These are phyloP conservation scores for Kwoniella dendrophila DNA, from an alignment of 768 basidiomycete species.

Conservation along the genomic window DNA sequence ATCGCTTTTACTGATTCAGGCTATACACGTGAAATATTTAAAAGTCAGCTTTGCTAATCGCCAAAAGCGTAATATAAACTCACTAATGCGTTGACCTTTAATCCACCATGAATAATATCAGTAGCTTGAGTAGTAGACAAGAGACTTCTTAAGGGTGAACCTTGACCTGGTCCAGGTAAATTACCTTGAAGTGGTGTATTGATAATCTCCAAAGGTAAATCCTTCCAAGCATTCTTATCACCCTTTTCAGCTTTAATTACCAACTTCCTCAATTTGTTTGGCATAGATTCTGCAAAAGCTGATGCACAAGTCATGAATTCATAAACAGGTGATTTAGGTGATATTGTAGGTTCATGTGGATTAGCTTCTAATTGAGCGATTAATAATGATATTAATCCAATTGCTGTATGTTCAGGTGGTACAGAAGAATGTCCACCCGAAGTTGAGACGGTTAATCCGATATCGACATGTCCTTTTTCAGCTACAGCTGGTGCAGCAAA, in stretches of 20 bases:
- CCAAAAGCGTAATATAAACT: not conserved
- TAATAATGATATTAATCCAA: constrained; percentile 73
- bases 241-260: constrained; percentile 41
- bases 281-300: constrained; percentile 64
- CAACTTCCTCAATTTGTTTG: constrained; percentile 43
- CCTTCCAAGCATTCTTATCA: constrained; percentile 58
- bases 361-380: constrained; percentile 70
- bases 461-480: constrained; percentile 50
- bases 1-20: constrained; percentile 47
- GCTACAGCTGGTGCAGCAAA: constrained; percentile 54
- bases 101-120: constrained; percentile 61
- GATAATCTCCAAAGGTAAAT: constrained; percentile 53
- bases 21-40: constrained; percentile 10
- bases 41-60: not conserved
- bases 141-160: constrained; percentile 27
- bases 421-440: constrained; percentile 84
- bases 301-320: constrained; percentile 66
- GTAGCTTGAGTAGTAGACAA: constrained; percentile 67
- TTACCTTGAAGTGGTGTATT: constrained; percentile 20
- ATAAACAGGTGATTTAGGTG: constrained; percentile 38
- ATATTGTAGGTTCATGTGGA: constrained; percentile 58
- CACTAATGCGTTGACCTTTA: constrained; percentile 70
- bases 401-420: constrained; percentile 76
- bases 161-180: constrained; percentile 32
- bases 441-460: constrained; percentile 39